Base-by-base conservation (phyloP, 331 rosid genomes). In the Phaseolus coccineus region DNA sequence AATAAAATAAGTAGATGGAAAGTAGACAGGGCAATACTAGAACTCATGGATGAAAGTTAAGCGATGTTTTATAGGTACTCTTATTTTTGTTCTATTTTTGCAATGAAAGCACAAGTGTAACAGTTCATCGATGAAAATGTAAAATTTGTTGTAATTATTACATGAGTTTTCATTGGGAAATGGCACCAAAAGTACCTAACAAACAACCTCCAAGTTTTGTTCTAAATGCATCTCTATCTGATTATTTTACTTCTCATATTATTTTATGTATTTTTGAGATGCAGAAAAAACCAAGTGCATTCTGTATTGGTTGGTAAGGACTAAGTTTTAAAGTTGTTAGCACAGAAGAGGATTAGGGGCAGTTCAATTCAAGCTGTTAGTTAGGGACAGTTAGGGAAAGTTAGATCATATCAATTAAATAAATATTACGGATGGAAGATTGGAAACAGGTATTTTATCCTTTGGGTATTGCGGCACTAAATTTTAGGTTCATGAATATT, bases 231-330 rank as follows among this genome's bases (percentile, higher is more conserved):
- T 65, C 53, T 13, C 19, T 8, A 65, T 51, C 44, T 25, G 27
- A 39, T 22, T 52, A 25, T 56, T 77, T 51, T 42, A 66, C 56
- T 65, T 39, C 81, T 19, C 39, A 67, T 37, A 53, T 47, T 67
- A 53, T 53, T 25, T 53, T 46, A 53, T 40, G 33, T 63, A 39
- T 55, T 31, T 16, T 11, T 56, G 47, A 78, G 50, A 69, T 30
- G 58, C 44, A 78, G 48, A 27, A 30, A 42, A 69, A 78, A 56
- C 22, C 28, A 14, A 56, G 30, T 31, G 24, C 46, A 1, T 52
- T 19, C 30, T 40, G 19, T 55, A 28, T 42, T 78, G 30, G 55
- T 42, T 78, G 30, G 55, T 5, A 53, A 77, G 68, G 59, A 77
- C 69, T 46, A 6, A 31, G 40, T 31, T 47, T 52, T 44, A 71